phyloP scores from a whole-genome alignment of 2,329 filamentous ascomycete genomes.

The Stylonectria norvegica region DNA sequence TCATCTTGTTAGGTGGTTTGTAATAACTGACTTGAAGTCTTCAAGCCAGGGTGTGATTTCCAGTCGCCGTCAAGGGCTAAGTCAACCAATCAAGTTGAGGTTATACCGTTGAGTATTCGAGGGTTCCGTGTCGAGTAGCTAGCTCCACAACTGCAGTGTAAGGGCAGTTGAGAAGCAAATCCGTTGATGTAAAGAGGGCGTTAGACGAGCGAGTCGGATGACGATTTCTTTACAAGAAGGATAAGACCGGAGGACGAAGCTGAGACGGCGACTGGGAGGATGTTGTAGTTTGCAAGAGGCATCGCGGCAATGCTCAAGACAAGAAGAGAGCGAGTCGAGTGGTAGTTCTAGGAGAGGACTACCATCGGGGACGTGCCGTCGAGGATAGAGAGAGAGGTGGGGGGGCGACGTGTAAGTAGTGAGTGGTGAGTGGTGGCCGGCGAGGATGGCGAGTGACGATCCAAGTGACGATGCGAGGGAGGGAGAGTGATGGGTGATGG shows the following conservation, averaged over 20 bases:
- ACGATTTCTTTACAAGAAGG: conserved; percentile 50
- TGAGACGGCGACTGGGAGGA: conserved; percentile 61
- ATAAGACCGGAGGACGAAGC: conserved; percentile 59
- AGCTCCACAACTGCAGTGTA: conserved; percentile 40
- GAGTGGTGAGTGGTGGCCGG: conserved; percentile 1
- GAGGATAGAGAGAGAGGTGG: no score
- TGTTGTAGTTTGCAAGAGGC: conserved; percentile 50
- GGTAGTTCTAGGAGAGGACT: conserved; percentile 33
- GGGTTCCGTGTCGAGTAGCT: conserved; percentile 34
- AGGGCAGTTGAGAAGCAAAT: conserved; percentile 37
- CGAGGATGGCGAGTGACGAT: conserved; percentile 3
- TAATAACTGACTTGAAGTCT: conserved; percentile 25
- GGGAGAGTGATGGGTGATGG: conserved; percentile 14
- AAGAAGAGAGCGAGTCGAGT: conserved; percentile 23
- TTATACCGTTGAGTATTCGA: conserved; percentile 34
- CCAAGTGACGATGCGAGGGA: conserved; percentile 9
- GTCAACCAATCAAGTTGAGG: conserved; percentile 48
- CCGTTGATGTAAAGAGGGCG: conserved; percentile 38
- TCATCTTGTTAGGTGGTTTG: conserved; percentile 52
- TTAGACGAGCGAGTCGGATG: conserved; percentile 42
- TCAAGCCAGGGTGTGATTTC: conserved; percentile 38
- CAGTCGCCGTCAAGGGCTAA: conserved; percentile 54
- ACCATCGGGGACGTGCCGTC: no score
- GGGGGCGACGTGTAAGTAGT: conserved; percentile 6
- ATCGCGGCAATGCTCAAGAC: conserved; percentile 46